Conservation (phyloP, 805 yeast species). For the Kregervanrija pseudodelftensis region DNA sequence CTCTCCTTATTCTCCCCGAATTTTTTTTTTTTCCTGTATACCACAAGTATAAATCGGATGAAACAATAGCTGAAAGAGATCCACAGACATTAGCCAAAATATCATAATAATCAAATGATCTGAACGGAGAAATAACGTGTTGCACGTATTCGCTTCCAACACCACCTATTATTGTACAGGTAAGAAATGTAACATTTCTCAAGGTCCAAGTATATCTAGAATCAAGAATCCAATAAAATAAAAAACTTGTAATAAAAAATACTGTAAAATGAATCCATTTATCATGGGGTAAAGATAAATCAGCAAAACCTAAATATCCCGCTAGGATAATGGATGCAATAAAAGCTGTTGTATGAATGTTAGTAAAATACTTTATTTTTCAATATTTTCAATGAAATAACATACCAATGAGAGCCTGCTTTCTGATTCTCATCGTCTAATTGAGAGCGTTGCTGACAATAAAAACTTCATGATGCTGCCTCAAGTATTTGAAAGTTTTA, state of each 20-base stretch:
- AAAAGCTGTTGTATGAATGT: slow-evolving; percentile 4
- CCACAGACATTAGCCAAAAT: slow-evolving; percentile 23
- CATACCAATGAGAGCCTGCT: slow-evolving; percentile 4
- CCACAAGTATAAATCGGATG: slow-evolving; percentile 11
- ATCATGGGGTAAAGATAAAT: slow-evolving; percentile 39
- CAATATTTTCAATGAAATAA: background rate
- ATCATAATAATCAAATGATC: slow-evolving; percentile 37
- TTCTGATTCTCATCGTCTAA: slow-evolving; percentile 10
- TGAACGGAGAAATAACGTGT: slow-evolving; percentile 32
- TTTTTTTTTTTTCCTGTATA: too few species aligned
- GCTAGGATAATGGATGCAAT: slow-evolving; percentile 15
- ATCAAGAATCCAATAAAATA: slow-evolving; percentile 42
- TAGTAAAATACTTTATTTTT: background rate
- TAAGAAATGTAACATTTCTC: slow-evolving; percentile 28
- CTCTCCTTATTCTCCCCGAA: too few species aligned
- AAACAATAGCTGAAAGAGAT: slow-evolving; percentile 18
- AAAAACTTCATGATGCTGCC: too few species aligned
- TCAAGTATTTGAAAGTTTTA: too few species aligned
- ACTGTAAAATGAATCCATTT: slow-evolving; percentile 40
- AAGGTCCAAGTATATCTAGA: slow-evolving; percentile 26
- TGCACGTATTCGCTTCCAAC: slow-evolving; percentile 45
- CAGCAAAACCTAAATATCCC: slow-evolving; percentile 44
- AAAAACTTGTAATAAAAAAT: slow-evolving; percentile 37
- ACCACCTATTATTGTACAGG: slow-evolving; percentile 39
- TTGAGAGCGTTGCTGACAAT: too few species aligned